Percentiles rank a stretch among this genome's conserved stretches.
Evolutionary conservation across 768 basidiomycete genomes (phyloP).

Genomic region (Hortiboletus flavorubellus): DNA sequence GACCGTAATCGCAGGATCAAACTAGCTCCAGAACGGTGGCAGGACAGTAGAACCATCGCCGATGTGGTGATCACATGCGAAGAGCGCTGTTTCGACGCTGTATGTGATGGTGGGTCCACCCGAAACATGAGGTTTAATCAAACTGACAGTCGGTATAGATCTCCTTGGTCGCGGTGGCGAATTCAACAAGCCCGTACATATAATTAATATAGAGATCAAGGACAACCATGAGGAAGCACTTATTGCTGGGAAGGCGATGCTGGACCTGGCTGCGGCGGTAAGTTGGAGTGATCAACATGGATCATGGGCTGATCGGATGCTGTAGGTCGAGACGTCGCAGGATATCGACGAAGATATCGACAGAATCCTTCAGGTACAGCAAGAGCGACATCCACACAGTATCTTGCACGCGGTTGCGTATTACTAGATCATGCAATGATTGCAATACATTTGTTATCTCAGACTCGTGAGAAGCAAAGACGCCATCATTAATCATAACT

Average conservation of each 20-base stretch:
- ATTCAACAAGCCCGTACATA: conserved; percentile 88
- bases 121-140: conserved; percentile 7
- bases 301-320: conserved; percentile 10
- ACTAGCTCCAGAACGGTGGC: conserved; percentile 93
- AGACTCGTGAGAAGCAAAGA: conserved; percentile 60
- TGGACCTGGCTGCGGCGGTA: conserved; percentile 88
- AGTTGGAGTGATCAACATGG: conserved; percentile 31
- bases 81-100: conserved; percentile 97
- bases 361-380: conserved; percentile 76
- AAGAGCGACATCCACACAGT: conserved; percentile 89
- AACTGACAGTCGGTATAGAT: conserved; percentile 47
- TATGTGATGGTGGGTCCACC: conserved; percentile 81
- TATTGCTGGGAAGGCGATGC: conserved; percentile 92
- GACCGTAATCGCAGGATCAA: conserved; percentile 94
- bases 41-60: conserved; percentile 83
- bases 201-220: conserved; percentile 98
- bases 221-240: conserved; percentile 98
- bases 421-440: conserved; percentile 53
- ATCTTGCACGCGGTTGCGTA: conserved; percentile 89
- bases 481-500: conserved; percentile 44
- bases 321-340: conserved; percentile 76
- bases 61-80: conserved; percentile 99
- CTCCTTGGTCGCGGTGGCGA: conserved; percentile 85
- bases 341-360: conserved; percentile 94
- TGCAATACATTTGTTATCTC: conserved; percentile 14